These are phyloP conservation scores for Saccharomycopsis guyanensis DNA, from an alignment of 805 yeast species.

Conservation along the genomic window DNA sequence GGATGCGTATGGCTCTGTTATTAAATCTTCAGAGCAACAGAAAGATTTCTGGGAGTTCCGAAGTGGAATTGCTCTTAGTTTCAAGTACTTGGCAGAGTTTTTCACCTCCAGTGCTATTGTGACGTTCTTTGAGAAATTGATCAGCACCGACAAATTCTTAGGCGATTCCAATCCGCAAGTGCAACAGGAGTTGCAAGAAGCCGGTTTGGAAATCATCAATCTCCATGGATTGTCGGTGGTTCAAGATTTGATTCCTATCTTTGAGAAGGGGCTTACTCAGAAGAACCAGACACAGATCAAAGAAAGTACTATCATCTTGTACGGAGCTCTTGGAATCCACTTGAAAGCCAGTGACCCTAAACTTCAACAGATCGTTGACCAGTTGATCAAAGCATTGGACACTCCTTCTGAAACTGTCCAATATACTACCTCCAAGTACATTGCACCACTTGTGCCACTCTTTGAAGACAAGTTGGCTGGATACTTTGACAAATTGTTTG, in stretches of 20 bases:
- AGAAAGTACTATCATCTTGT: constrained; percentile 76
- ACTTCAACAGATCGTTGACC: constrained; percentile 51
- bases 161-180: constrained; percentile 71
- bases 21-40: constrained; percentile 51
- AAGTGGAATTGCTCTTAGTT: constrained; percentile 68
- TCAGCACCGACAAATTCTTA: constrained; percentile 49
- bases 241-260: constrained; percentile 73
- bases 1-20: constrained; percentile 75
- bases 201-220: constrained; percentile 72
- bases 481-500: constrained; percentile 53
- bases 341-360: constrained; percentile 60
- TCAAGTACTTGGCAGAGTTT: constrained; percentile 48
- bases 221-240: constrained; percentile 57
- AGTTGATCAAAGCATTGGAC: constrained; percentile 66
- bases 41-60: constrained; percentile 81
- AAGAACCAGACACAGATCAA: constrained; percentile 53
- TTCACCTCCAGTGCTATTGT: constrained; percentile 37
- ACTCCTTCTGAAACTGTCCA: constrained; percentile 91
- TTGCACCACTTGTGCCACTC: constrained; percentile 70
- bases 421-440: constrained; percentile 75
- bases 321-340: constrained; percentile 89
- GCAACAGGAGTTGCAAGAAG: constrained; percentile 76
- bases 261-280: constrained; percentile 52
- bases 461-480: constrained; percentile 42
- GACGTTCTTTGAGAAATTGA: constrained; percentile 53